These are phyloP conservation scores for Skeletonema grethae DNA, from an alignment of 108 stramenopile genomes.

Conservation along the genomic window DNA sequence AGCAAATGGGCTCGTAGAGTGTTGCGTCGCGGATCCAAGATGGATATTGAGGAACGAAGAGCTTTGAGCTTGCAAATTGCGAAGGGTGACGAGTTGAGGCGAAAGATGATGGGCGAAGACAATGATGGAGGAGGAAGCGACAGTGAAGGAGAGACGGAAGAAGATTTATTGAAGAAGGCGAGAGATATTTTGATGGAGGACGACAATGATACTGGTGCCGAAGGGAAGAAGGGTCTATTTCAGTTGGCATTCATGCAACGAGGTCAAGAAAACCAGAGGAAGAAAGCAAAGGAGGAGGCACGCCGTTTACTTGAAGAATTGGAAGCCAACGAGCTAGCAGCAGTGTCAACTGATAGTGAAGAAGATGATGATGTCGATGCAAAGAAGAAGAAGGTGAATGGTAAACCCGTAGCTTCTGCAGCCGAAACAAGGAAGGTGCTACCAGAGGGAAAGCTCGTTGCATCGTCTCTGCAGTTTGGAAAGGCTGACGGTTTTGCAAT, in stretches of 20 bases:
- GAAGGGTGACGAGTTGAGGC: conserved; percentile 84
- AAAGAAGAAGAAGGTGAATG: conserved; percentile 25
- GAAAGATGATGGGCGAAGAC: conserved; percentile 72
- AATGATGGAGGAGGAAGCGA: conserved; percentile 44
- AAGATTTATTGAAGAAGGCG: conserved; percentile 68
- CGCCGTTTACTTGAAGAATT: conserved; percentile 85
- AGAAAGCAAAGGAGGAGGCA: conserved; percentile 86
- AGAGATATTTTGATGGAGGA: conserved; percentile 68
- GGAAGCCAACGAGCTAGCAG: conserved; percentile 78
- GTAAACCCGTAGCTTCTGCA: conserved; percentile 60
- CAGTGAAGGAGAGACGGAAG: conserved; percentile 50
- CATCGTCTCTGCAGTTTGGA: conserved; percentile 74
- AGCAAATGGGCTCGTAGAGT: conserved; percentile 96
- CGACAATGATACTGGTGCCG: conserved; percentile 50
- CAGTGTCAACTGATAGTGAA: conserved; percentile 42
- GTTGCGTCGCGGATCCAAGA: conserved; percentile 82
- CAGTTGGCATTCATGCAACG: conserved; percentile 94
- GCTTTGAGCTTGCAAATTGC: conserved; percentile 87
- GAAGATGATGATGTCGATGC: conserved; percentile 42
- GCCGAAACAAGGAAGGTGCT: conserved; percentile 70
- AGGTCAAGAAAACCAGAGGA: conserved; percentile 85
- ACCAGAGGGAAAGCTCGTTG: conserved; percentile 79
- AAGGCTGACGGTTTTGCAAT: conserved; percentile 65
- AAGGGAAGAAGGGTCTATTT: conserved; percentile 79
- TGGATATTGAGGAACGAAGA: conserved; percentile 80